These are phyloP conservation scores for Hypoxylon lienhwacheense DNA, from an alignment of 495 filamentous ascomycete genomes.

Conservation along the genomic window DNA sequence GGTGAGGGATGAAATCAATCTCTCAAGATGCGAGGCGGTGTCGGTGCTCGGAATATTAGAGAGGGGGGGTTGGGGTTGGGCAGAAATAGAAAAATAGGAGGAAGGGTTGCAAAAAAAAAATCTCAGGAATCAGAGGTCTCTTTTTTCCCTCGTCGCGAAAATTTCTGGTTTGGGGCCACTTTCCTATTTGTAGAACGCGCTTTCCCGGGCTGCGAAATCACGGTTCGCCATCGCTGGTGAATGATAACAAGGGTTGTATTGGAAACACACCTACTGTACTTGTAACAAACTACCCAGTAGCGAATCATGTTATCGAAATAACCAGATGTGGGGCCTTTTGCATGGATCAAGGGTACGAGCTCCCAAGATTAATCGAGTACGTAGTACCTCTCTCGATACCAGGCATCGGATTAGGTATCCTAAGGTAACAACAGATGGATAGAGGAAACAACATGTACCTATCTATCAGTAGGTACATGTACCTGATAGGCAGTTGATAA, in stretches of 20 bases:
- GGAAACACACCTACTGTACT: slow-evolving; percentile 14
- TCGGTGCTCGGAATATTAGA: slow-evolving; percentile 40
- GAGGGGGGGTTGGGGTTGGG: slow-evolving; percentile 39
- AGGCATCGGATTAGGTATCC: slow-evolving; percentile 12
- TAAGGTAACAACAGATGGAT: not conserved
- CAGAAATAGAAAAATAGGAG: slow-evolving; percentile 44
- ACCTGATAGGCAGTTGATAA: not conserved
- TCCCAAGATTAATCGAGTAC: slow-evolving; percentile 22
- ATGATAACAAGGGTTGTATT: slow-evolving; percentile 20
- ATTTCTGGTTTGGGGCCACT: slow-evolving; percentile 44
- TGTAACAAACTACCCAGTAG: slow-evolving; percentile 16
- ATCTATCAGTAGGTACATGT: slow-evolving; percentile 8
- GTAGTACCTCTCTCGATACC: slow-evolving; percentile 9
- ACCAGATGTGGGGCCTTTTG: slow-evolving; percentile 21
- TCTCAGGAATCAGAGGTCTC: slow-evolving; percentile 39
- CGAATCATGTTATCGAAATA: slow-evolving; percentile 30
- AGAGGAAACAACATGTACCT: no score
- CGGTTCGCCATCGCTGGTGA: slow-evolving; percentile 35
- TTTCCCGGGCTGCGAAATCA: slow-evolving; percentile 38
- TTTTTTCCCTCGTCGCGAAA: slow-evolving; percentile 40
- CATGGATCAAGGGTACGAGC: slow-evolving; percentile 25
- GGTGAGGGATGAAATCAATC: slow-evolving; percentile 28
- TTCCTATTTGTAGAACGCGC: slow-evolving; percentile 51
- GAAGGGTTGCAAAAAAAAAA: slow-evolving; percentile 44
- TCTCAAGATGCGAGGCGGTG: slow-evolving; percentile 38